Evolutionary conservation across 768 basidiomycete genomes (phyloP).

Genomic region (Leccinum truebloodii): DNA sequence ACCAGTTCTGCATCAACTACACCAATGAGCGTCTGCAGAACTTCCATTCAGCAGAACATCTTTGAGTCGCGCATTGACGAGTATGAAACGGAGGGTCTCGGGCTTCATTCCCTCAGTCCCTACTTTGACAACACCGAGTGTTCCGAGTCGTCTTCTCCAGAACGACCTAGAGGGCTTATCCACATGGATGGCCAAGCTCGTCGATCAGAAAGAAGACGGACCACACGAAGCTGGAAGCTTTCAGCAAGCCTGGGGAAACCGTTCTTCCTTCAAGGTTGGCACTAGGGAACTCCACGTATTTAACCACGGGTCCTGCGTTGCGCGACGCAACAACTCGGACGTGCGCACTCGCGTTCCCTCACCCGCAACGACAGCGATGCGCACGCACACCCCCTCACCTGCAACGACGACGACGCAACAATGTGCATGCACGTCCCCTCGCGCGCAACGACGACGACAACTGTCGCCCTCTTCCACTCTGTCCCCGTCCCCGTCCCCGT

Average conservation of each 20-base stretch:
- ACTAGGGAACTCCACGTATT: no score
- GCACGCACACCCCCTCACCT: no score
- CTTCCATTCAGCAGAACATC: slow-evolving; percentile 54
- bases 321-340: no score
- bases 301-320: no score
- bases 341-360: no score
- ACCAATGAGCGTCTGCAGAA: slow-evolving; percentile 90
- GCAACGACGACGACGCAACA: no score
- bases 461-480: no score
- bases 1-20: slow-evolving; percentile 96
- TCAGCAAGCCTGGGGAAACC: slow-evolving; percentile 92
- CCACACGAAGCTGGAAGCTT: slow-evolving; percentile 92
- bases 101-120: slow-evolving; percentile 61
- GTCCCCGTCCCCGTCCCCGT: no score
- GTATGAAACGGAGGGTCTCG: slow-evolving; percentile 80
- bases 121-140: slow-evolving; percentile 92
- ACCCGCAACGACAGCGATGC: no score
- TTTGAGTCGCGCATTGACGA: slow-evolving; percentile 84
- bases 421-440: no score
- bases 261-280: slow-evolving; percentile 87
- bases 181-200: slow-evolving; percentile 98
- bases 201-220: slow-evolving; percentile 89
- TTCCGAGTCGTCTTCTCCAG: slow-evolving; percentile 68
- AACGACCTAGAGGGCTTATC: slow-evolving; percentile 44
- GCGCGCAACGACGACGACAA: no score